Evolutionary conservation across 208 protist species (phyloP).

Genomic region (Acanthamoeba healyi): DNA sequence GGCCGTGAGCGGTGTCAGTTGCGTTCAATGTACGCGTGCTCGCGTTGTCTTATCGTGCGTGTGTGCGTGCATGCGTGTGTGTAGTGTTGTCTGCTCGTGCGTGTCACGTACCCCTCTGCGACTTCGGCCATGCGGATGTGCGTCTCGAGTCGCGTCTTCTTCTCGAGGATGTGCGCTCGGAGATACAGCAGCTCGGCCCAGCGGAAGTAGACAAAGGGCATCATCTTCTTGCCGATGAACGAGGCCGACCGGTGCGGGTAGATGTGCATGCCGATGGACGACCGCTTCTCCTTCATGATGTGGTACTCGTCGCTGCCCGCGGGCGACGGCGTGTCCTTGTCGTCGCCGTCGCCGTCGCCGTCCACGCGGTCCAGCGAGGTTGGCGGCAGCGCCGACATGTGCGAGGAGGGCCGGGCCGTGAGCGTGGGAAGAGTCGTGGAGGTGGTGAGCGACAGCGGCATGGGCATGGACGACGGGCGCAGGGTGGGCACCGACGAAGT

Average conservation of each 20-base stretch:
- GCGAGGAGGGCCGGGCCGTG: neutral
- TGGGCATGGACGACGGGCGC: neutral
- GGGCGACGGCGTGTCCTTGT: neutral
- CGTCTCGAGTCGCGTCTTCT: conserved; percentile 61
- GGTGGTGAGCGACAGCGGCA: conserved; percentile 13
- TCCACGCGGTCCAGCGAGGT: neutral
- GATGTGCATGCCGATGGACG: conserved; percentile 63
- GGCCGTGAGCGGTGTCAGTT: too few species aligned
- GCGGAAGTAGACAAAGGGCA: conserved; percentile 63
- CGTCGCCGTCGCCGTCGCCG: neutral
- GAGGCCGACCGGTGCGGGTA: conserved; percentile 61
- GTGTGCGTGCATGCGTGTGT: neutral
- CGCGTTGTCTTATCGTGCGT: neutral
- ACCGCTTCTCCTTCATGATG: conserved; percentile 68
- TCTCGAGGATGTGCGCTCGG: conserved; percentile 46
- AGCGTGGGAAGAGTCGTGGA: conserved; percentile 6
- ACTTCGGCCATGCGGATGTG: neutral
- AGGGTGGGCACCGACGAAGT: conserved; percentile 13
- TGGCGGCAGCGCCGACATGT: neutral
- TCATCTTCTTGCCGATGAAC: conserved; percentile 73
- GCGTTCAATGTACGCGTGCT: too few species aligned
- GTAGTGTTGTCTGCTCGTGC: neutral
- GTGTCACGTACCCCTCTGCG: neutral
- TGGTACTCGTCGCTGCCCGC: conserved; percentile 2
- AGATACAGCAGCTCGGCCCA: conserved; percentile 68